A percentile compares a stretch with the other conserved stretches of the same genome.
Evolutionary conservation across 352 stramenopile genomes (phyloP).

Genomic region (Aphanomyces astaci): DNA sequence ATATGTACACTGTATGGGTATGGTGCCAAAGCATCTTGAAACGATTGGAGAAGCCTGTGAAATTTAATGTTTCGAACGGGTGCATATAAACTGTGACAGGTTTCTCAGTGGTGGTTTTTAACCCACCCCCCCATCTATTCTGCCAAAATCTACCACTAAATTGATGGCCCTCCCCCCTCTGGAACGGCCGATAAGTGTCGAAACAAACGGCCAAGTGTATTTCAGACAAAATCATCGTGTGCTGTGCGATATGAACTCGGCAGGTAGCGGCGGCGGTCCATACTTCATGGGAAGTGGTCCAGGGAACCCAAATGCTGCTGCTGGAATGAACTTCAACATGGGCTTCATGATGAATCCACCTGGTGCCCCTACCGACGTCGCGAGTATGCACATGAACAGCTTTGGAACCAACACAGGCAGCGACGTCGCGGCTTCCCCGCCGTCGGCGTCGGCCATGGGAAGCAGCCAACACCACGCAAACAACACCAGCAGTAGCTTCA

Average conservation of each 20-base stretch:
- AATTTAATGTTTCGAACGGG: not conserved
- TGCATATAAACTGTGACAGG: not conserved
- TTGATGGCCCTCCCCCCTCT: not conserved
- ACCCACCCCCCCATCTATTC: no score
- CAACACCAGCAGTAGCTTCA: constrained; percentile 22
- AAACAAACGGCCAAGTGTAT: not conserved
- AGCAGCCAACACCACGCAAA: not conserved
- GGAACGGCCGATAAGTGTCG: not conserved
- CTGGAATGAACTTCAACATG: constrained; percentile 11
- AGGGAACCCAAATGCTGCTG: not conserved
- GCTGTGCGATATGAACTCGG: not conserved
- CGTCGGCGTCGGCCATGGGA: not conserved
- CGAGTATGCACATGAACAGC: not conserved
- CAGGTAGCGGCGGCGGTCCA: not conserved
- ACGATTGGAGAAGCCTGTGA: not conserved
- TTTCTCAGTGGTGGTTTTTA: not conserved
- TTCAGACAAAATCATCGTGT: not conserved
- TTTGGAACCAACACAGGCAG: constrained; percentile 9
- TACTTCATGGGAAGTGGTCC: not conserved
- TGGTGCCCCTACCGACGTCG: not conserved
- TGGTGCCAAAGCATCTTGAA: no score
- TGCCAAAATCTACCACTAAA: not conserved
- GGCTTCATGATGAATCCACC: constrained; percentile 2
- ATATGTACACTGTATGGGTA: no score
- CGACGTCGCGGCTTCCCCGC: not conserved